Conservation (phyloP, 495 filamentous ascomycete genomes). For the Penicillium cinerascens region DNA sequence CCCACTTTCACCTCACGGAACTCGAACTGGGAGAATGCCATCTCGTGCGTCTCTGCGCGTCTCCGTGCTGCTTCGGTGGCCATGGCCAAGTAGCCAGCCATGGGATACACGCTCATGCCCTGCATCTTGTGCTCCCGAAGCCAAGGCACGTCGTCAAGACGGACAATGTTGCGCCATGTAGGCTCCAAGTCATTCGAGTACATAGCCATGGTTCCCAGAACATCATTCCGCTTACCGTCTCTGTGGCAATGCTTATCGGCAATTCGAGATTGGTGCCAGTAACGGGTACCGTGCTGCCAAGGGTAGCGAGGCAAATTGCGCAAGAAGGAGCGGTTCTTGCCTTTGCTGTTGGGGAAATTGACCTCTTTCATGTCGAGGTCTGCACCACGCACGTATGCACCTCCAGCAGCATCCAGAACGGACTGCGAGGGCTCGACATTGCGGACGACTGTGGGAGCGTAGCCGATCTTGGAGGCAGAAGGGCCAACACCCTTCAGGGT, state of each 20-base stretch:
- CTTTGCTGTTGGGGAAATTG: constrained; percentile 21
- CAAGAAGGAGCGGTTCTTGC: constrained; percentile 19
- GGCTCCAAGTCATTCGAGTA: constrained; percentile 36
- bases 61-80: constrained; percentile 43
- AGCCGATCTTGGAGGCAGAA: constrained; percentile 18
- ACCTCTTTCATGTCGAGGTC: constrained; percentile 18
- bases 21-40: constrained; percentile 19
- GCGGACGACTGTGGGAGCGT: constrained; percentile 24
- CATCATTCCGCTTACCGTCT: constrained; percentile 43
- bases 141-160: constrained; percentile 48
- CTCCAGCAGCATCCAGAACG: constrained; percentile 18
- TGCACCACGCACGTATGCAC: constrained; percentile 21
- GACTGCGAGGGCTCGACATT: constrained; percentile 19
- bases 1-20: constrained; percentile 41
- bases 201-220: constrained; percentile 44
- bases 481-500: constrained; percentile 20
- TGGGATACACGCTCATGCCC: constrained; percentile 45
- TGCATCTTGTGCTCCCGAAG: constrained; percentile 49
- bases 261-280: constrained; percentile 48
- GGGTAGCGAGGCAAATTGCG: constrained; percentile 46
- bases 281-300: constrained; percentile 38
- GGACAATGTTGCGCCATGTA: constrained; percentile 44
- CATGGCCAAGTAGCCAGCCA: constrained; percentile 49
- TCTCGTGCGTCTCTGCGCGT: constrained; percentile 15
- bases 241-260: constrained; percentile 36